Percentiles rank a stretch among this genome's conserved stretches.
Conservation (phyloP, 2,329 filamentous ascomycete genomes). For the Tolypocladium inflatum region DNA sequence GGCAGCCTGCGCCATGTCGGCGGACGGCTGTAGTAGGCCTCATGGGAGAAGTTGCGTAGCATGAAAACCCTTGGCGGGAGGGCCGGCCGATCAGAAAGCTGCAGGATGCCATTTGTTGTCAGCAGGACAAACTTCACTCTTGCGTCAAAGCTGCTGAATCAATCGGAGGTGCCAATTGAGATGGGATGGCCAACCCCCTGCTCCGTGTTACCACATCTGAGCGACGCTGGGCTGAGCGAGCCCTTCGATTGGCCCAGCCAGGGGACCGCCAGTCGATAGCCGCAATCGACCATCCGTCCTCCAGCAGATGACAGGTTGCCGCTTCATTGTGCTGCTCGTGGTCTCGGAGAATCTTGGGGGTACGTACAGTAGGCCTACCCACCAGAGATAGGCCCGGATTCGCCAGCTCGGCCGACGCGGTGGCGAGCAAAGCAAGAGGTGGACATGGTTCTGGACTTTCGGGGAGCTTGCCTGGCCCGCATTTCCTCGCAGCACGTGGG, state of each 20-base stretch:
- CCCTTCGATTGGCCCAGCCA: neutral
- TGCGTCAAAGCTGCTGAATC: neutral
- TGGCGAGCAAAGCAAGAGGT: neutral
- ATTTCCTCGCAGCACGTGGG: neutral
- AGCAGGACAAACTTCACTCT: neutral
- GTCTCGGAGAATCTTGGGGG: neutral
- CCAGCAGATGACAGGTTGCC: neutral
- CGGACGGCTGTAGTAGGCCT: neutral
- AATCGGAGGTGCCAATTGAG: neutral
- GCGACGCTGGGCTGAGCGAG: neutral
- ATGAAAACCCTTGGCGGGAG: neutral
- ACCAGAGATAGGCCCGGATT: too few species aligned
- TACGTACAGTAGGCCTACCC: too few species aligned
- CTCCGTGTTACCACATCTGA: neutral
- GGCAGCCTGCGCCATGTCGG: neutral
- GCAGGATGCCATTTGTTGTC: neutral
- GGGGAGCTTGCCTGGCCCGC: neutral
- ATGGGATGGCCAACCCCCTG: neutral
- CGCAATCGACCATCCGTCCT: neutral
- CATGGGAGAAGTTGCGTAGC: neutral
- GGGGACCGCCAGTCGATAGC: neutral
- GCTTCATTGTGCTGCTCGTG: neutral
- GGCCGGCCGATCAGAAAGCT: neutral
- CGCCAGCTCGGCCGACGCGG: neutral
- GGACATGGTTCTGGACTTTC: neutral